Conservation (phyloP, 1,284 basidiomycete species). For the Ceratobasidium sp. region DNA sequence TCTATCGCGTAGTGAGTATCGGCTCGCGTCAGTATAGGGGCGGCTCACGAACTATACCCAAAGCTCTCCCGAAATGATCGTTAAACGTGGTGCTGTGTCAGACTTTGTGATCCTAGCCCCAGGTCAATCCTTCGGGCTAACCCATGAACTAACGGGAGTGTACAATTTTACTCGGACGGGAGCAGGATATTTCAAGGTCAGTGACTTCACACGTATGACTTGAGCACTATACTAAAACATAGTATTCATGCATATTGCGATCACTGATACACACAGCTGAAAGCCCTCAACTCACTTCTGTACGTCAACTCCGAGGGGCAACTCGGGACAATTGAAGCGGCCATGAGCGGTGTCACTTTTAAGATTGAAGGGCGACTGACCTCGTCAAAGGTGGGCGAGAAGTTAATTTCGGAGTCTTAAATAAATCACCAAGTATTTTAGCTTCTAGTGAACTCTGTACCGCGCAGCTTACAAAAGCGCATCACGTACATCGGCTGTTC, state of each 20-base stretch:
- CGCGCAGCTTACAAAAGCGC: background rate
- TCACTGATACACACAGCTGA: background rate
- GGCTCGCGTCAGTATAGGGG: too few relatives aligned
- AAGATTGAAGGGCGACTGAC: background rate
- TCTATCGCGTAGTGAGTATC: background rate
- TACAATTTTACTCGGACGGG: constrained; percentile 6
- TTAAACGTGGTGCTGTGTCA: background rate
- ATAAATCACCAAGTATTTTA: background rate
- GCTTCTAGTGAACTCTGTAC: background rate
- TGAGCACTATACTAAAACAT: background rate
- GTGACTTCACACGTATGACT: background rate
- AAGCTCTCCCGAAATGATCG: constrained; percentile 1
- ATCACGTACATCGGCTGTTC: constrained; percentile 5
- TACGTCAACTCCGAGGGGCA: background rate
- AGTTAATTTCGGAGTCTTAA: too few relatives aligned
- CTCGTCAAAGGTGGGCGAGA: background rate
- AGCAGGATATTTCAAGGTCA: background rate
- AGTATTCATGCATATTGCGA: background rate
- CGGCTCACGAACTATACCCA: too few relatives aligned
- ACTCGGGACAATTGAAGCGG: background rate
- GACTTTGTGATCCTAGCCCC: background rate
- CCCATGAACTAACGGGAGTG: background rate
- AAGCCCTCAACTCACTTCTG: background rate
- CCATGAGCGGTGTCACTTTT: background rate
- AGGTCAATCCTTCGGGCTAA: background rate